A percentile compares a stretch with the other conserved stretches of the same genome.
Evolutionary conservation across 192 early-diverging fungal genomes (phyloP).

Genomic region (Endogone sp.): DNA sequence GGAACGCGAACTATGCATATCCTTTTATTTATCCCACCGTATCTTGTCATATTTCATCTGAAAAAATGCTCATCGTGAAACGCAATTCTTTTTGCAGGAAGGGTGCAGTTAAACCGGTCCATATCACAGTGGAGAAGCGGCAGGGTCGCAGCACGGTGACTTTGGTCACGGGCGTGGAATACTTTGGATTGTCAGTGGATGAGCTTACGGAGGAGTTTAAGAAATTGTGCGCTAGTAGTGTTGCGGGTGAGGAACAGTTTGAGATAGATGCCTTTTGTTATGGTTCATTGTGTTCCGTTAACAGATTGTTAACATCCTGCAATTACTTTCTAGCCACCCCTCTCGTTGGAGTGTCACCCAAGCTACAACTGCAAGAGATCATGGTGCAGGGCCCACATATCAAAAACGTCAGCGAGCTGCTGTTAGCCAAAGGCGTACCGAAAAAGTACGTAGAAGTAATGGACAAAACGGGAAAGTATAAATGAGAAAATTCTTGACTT

Average conservation of each 20-base stretch:
- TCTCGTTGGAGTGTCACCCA: conserved; percentile 46
- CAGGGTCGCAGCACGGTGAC: conserved; percentile 66
- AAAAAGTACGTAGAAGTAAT: conserved; percentile 41
- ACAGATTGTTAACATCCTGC: too few species aligned
- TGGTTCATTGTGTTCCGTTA: too few species aligned
- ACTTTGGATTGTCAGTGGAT: conserved; percentile 59
- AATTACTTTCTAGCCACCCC: conserved; percentile 37
- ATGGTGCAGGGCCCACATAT: conserved; percentile 77
- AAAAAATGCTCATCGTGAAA: background rate
- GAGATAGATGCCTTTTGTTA: too few species aligned
- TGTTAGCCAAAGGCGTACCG: conserved; percentile 47
- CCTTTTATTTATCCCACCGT: too few species aligned
- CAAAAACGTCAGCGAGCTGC: conserved; percentile 48
- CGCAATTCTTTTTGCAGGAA: conserved; percentile 6
- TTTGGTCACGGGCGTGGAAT: conserved; percentile 58
- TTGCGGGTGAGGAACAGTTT: conserved; percentile 45
- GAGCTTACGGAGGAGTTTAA: conserved; percentile 54
- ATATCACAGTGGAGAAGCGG: conserved; percentile 53
- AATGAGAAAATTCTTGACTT: background rate
- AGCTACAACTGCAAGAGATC: conserved; percentile 53
- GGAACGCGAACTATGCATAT: too few species aligned
- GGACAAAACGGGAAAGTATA: conserved; percentile 30
- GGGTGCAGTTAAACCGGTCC: conserved; percentile 19
- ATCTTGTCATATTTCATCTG: too few species aligned
- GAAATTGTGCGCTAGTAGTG: conserved; percentile 60